A percentile compares a stretch with the other conserved stretches of the same genome.
phyloP scores from a whole-genome alignment of 805 yeast species.

The Candida nanaspora region DNA sequence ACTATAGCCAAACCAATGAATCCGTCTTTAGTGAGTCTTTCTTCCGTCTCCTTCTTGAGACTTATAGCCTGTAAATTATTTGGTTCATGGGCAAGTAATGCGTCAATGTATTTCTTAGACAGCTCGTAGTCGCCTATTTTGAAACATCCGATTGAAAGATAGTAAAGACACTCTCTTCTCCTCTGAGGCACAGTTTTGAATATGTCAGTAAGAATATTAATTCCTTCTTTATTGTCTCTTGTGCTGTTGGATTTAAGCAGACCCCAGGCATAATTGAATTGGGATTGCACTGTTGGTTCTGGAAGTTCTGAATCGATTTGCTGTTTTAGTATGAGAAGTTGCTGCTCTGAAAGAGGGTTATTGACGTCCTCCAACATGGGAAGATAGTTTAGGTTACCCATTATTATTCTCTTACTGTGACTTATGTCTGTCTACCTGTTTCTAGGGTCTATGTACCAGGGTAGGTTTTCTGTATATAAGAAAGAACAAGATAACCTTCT shows the following conservation, averaged over 20 bases:
- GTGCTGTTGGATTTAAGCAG: constrained; percentile 62
- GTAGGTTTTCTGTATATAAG: too few relatives aligned
- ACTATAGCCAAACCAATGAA: constrained; percentile 82
- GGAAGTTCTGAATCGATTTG: constrained; percentile 82
- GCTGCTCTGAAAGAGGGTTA: constrained; percentile 62
- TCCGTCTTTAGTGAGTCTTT: constrained; percentile 75
- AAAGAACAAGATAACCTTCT: too few relatives aligned
- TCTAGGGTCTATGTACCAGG: too few relatives aligned
- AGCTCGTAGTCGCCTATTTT: constrained; percentile 83
- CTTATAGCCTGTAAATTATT: constrained; percentile 70
- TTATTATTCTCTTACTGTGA: too few relatives aligned
- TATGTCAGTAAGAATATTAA: constrained; percentile 59
- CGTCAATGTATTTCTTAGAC: constrained; percentile 80
- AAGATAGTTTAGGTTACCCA: constrained; percentile 20
- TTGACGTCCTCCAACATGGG: constrained; percentile 19
- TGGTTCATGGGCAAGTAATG: constrained; percentile 73
- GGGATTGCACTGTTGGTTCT: constrained; percentile 70
- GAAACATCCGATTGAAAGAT: constrained; percentile 79
- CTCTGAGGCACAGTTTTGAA: constrained; percentile 75
- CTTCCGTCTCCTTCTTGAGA: constrained; percentile 72
- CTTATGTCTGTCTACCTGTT: too few relatives aligned
- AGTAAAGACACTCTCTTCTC: constrained; percentile 85
- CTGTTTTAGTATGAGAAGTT: constrained; percentile 64
- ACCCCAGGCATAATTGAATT: constrained; percentile 96
- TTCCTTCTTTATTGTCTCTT: constrained; percentile 70